Evolutionary conservation across 106 monocot species (phyloP), one percentile per base, ranked within the genome.

Genomic region (Narthecium ossifragum): DNA sequence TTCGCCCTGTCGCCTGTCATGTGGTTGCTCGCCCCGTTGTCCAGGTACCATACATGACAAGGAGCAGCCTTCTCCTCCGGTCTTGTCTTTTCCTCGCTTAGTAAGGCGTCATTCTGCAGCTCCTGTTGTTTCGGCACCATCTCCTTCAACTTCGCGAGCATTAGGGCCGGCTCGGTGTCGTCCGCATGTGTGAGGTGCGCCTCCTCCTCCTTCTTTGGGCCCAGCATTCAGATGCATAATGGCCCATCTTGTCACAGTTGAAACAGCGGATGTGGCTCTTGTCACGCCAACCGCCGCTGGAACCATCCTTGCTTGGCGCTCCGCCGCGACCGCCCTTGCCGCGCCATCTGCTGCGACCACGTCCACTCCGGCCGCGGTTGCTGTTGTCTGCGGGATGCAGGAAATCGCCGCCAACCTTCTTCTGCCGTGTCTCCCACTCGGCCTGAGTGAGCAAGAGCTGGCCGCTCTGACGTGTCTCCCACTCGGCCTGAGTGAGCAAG

Each of bases 401-500:
- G 32, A 31, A 24, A 48, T 0, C 51, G 36, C 36, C 33, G 10
- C 34, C 15, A 22, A 9, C 32, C 18, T 51, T 60, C 32, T 69
- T 50, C 13, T 60, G 58, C 2, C 46, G 59, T 37, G 11, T 37
- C 36, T 37, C 36, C 36, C 59, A 60, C 32, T 69, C 69, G 15
- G 32, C 48, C n/a, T 59, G 58, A 60, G 69, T 59, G 58, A 50
- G 25, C 21, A 60, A 30, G 18, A 69, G 36, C 7, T 37, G 36
- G 7, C 36, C 36, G 7, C 36, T 11, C 11, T 37, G 7, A 6
- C 11, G 7, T 17, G 59, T 32, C 11, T 34, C 15, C 33, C 59
- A 60, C 32, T 69, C 69, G 15, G 32, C 48, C n/a, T 59, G 58
- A 60, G 69, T 59, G 58, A 50, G 25, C 21, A 60, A 30, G 18